Conservation (phyloP, 495 filamentous ascomycete genomes). For the Neurospora sp. region DNA sequence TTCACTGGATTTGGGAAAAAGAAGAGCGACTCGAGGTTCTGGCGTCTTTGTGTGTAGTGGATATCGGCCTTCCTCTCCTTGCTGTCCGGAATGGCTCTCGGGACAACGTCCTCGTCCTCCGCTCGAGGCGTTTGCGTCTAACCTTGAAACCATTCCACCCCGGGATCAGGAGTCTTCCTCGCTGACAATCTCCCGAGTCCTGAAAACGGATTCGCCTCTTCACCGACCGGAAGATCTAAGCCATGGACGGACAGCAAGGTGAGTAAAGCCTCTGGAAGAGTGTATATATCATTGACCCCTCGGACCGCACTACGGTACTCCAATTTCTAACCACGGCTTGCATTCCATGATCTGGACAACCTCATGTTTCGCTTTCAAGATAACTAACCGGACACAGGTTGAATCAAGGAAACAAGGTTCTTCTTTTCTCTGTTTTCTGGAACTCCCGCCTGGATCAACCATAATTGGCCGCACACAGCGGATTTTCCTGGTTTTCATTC, state of each 20-base stretch:
- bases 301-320: conserved; percentile 21
- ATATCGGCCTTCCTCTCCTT: conserved; percentile 13
- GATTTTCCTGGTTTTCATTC: neutral
- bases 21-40: conserved; percentile 6
- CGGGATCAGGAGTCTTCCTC: conserved; percentile 4
- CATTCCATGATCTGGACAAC: neutral
- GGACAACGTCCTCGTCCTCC: conserved; percentile 3
- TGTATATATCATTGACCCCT: conserved; percentile 36
- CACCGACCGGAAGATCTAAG: conserved; percentile 22
- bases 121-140: conserved; percentile 2
- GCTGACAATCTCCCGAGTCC: conserved; percentile 5
- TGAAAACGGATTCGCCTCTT: conserved; percentile 5
- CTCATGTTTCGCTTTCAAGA: conserved; percentile 2
- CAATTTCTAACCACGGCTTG: conserved; percentile 9
- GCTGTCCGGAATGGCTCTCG: conserved; percentile 21
- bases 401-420: neutral
- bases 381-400: conserved; percentile 20
- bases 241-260: conserved; percentile 39
- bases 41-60: conserved; percentile 7
- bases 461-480: neutral
- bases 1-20: conserved; percentile 11
- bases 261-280: conserved; percentile 29
- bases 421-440: neutral
- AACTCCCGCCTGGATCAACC: neutral
- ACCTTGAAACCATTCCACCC: neutral